Evolutionary conservation across 129 eudicot species (phyloP).

Genomic region (Centella asiatica): DNA sequence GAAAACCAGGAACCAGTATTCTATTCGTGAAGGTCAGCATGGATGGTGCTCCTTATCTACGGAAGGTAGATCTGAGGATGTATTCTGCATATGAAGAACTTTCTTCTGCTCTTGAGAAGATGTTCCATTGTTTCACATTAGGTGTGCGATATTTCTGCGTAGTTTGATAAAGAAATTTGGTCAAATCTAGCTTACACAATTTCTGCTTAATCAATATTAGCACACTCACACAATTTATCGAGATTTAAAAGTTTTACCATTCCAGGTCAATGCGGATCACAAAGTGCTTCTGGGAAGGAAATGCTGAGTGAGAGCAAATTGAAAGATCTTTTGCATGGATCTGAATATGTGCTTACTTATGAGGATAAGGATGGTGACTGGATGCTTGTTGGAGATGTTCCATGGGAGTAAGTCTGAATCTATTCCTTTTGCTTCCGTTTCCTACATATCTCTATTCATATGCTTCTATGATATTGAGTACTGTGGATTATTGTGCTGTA

Average conservation of each 20-base stretch:
- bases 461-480: not conserved
- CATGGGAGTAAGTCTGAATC: slow-evolving; percentile 73
- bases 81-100: slow-evolving; percentile 66
- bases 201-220: no score
- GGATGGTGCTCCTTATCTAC: slow-evolving; percentile 97
- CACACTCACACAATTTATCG: no score
- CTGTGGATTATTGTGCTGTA: not conserved
- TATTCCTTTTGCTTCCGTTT: not conserved
- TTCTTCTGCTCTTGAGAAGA: slow-evolving; percentile 89
- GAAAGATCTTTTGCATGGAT: slow-evolving; percentile 60
- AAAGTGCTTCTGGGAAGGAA: slow-evolving; percentile 45
- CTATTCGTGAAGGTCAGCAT: slow-evolving; percentile 96
- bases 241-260: no score
- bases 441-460: no score
- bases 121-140: slow-evolving; percentile 92
- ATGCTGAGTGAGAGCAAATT: slow-evolving; percentile 54
- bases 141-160: slow-evolving; percentile 29
- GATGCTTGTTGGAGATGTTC: slow-evolving; percentile 99
- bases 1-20: slow-evolving; percentile 39
- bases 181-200: no score
- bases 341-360: slow-evolving; percentile 85
- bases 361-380: slow-evolving; percentile 98
- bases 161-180: no score
- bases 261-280: slow-evolving; percentile 61
- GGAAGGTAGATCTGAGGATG: slow-evolving; percentile 87